phyloP scores from a whole-genome alignment of 208 protist genomes.

The Trypanosoma boissoni region DNA sequence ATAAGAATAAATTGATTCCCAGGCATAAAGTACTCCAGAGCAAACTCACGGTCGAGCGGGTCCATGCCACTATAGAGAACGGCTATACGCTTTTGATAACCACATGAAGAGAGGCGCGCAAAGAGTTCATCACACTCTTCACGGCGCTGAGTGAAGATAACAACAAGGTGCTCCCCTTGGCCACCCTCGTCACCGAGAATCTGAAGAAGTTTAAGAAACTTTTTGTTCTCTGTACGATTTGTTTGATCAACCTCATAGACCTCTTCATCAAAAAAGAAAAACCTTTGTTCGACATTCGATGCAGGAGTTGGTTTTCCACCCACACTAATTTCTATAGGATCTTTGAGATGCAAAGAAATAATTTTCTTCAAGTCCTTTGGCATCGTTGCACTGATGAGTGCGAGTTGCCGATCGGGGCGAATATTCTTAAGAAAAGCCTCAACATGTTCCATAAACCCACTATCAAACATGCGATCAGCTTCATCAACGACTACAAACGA shows the following conservation, averaged over 20 bases:
- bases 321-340: slow-evolving; percentile 88
- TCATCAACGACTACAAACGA: slow-evolving; percentile 94
- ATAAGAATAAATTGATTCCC: slow-evolving; percentile 89
- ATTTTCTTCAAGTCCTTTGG: slow-evolving; percentile 80
- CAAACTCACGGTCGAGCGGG: slow-evolving; percentile 85
- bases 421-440: slow-evolving; percentile 88
- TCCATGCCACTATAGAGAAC: slow-evolving; percentile 92
- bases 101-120: slow-evolving; percentile 58
- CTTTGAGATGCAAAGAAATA: slow-evolving; percentile 59
- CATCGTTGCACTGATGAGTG: slow-evolving; percentile 93
- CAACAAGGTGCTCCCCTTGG: slow-evolving; percentile 64
- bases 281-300: slow-evolving; percentile 89
- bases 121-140: slow-evolving; percentile 89
- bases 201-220: slow-evolving; percentile 83
- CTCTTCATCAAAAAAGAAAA: slow-evolving; percentile 89
- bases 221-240: slow-evolving; percentile 47
- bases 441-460: slow-evolving; percentile 93
- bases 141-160: slow-evolving; percentile 92
- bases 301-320: slow-evolving; percentile 79
- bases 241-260: slow-evolving; percentile 65
- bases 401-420: slow-evolving; percentile 82
- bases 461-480: slow-evolving; percentile 93
- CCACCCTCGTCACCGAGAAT: slow-evolving; percentile 80
- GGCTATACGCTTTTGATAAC: slow-evolving; percentile 79
- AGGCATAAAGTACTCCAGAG: slow-evolving; percentile 81